Base-by-base conservation (phyloP, 495 filamentous ascomycete species). In the Annulohypoxylon stygium region DNA sequence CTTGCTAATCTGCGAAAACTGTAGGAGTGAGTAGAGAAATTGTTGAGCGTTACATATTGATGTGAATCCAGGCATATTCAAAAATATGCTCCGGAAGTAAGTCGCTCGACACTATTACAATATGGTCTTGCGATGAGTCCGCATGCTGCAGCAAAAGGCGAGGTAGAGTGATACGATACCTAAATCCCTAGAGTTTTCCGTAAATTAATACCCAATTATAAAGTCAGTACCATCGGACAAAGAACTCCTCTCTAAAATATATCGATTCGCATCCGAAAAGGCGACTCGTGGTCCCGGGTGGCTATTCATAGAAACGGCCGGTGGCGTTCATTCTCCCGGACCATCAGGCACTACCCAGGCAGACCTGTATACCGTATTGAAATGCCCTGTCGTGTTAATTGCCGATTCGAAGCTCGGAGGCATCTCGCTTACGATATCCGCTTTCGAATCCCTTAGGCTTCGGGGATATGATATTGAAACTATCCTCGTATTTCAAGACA, bases 281-380 rank as follows among this genome's bases (percentile, higher is more conserved):
- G 67, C 88, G 81, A 80, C 83, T 80, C 34, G 73, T 48, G 57
- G 79, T 50, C 69, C 55, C 2, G 82, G 82, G 0, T 84, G 81
- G 71, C 67, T 90, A 2, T 80, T 95, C 34, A 82, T 95, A 37
- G 92, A 95, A 77, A 94, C 92, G 0, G 92, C 92, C 0, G 92
- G 92, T 3, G 92, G 92, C 9, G 89, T 92, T 0, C 87, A 93
- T 74, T 93, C 91, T 1, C 92, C 92, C 0, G 86, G 87, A 1
- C 92, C 91, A 10, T 90, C 88, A 62, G 92, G 91, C n/a, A 89
- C 83, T 30, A 90, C 90, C 0, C 92, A 95, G 74, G 92, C 89
- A 5, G 92, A 95, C 72, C 78, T 93, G 30, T 95, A 93, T 78
- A 84, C 88, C 1, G 88, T 91, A 0, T 83, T 94, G 0, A 83